Evolutionary conservation across 257 asterid genomes (phyloP), one percentile per base, ranked within the genome.

Genomic region (Forsythia viridissima): DNA sequence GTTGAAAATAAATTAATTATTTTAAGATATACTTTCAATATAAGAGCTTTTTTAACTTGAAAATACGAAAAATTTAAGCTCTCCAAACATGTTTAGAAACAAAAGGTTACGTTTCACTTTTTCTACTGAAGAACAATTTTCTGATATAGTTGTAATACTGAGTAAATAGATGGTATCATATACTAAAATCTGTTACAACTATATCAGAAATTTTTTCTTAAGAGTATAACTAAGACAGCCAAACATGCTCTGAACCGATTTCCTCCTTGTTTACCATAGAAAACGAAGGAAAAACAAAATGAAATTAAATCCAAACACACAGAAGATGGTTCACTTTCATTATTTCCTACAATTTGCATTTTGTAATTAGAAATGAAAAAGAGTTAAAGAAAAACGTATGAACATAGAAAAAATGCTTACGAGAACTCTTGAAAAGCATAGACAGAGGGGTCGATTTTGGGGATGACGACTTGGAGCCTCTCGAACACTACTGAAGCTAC

Each of bases 391-490:
- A 72, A 37, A 20, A 2, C 5, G 13, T 8, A 21, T 7, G 48
- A 39, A 65, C 8, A 42, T 12, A 5, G 61, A 48, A 3, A 36
- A 36, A 75, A 76, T 70, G 67, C 93, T 84, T 86, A 93, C 97
- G 98, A 90, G 85, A 93, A 94, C 81, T 93, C 99, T 80, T 91
- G 97, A 81, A 96, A 96, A 61, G 99, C 99, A 80, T 92, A 96
- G 42, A 93, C 92, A 77, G 84, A 87, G 24, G 97, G 99, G 77
- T 96, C 91, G 57, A 96, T 96, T 86, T 96, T 90, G 30, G 98
- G 97, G 51, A 91, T 37, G 70, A 96, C 92, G 46, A 91, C 95
- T 3, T 97, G 99, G 59, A 91, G 94, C 86, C 99, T 90, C 91
- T 93, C 99, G 74, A 94, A 94, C 34, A 93, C 84, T 34, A 93